These are phyloP conservation scores for Xylariaceae sp. DNA, from an alignment of 2,329 filamentous ascomycete genomes.

Conservation along the genomic window DNA sequence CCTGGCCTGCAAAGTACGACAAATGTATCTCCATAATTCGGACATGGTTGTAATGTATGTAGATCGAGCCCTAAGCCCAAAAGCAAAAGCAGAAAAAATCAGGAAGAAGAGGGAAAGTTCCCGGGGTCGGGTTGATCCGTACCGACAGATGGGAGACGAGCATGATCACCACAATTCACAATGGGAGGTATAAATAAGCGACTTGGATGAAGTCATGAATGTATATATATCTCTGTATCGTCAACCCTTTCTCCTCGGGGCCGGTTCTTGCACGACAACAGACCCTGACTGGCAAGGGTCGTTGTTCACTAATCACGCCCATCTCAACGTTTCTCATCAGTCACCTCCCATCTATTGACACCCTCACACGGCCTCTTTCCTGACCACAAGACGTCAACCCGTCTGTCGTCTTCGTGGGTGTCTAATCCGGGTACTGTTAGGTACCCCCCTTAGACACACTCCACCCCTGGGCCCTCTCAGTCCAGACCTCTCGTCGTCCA, in stretches of 20 bases:
- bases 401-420: no score
- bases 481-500: no score
- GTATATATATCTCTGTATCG: not conserved
- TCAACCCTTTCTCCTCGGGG: not conserved
- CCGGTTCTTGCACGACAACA: not conserved
- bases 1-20: not conserved
- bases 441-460: no score
- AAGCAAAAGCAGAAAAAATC: not conserved
- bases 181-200: slow-evolving; percentile 3
- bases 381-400: no score
- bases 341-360: not conserved
- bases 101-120: slow-evolving; percentile 6
- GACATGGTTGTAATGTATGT: not conserved
- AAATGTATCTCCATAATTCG: not conserved
- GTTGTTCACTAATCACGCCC: slow-evolving; percentile 13
- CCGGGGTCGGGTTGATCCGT: slow-evolving; percentile 12
- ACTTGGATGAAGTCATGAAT: not conserved
- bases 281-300: not conserved
- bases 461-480: no score
- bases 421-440: no score
- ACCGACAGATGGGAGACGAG: slow-evolving; percentile 5
- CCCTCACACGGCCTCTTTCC: not conserved
- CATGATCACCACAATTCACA: not conserved
- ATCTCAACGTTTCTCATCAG: not conserved
- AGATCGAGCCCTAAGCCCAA: not conserved